Conservation (phyloP, 768 basidiomycete genomes). For the Hygrophoropsis aurantiaca region DNA sequence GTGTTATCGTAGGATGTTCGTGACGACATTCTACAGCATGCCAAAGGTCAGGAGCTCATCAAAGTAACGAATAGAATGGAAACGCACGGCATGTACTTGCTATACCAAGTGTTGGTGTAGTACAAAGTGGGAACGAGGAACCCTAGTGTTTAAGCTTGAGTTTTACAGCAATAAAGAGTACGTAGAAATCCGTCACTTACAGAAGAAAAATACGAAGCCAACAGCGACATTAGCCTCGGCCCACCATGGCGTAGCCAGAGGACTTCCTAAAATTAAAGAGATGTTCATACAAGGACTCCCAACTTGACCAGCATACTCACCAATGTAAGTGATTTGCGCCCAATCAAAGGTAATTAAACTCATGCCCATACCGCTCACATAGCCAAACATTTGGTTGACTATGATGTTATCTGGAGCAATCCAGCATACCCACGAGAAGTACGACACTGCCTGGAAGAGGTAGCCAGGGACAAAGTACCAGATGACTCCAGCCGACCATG, state of each 20-base stretch:
- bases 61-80: background rate
- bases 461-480: slow-evolving; percentile 35
- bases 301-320: slow-evolving; percentile 24
- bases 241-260: slow-evolving; percentile 35
- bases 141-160: slow-evolving; percentile 26
- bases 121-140: slow-evolving; percentile 25
- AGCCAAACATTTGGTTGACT: slow-evolving; percentile 33
- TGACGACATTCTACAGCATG: slow-evolving; percentile 26
- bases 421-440: slow-evolving; percentile 49
- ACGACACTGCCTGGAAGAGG: slow-evolving; percentile 23
- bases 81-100: slow-evolving; percentile 31
- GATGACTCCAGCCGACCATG: slow-evolving; percentile 4
- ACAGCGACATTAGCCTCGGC: slow-evolving; percentile 37
- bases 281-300: slow-evolving; percentile 31
- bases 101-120: slow-evolving; percentile 38
- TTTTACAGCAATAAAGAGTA: slow-evolving; percentile 53
- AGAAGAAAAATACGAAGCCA: slow-evolving; percentile 38
- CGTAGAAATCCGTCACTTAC: slow-evolving; percentile 38
- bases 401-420: slow-evolving; percentile 36
- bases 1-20: slow-evolving; percentile 44
- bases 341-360: slow-evolving; percentile 39
- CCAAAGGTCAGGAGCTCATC: background rate
- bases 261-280: slow-evolving; percentile 35
- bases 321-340: slow-evolving; percentile 62
- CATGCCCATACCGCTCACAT: slow-evolving; percentile 34